Base-by-base conservation (phyloP, 2,329 filamentous ascomycete species). In the Xylariaceae sp. region DNA sequence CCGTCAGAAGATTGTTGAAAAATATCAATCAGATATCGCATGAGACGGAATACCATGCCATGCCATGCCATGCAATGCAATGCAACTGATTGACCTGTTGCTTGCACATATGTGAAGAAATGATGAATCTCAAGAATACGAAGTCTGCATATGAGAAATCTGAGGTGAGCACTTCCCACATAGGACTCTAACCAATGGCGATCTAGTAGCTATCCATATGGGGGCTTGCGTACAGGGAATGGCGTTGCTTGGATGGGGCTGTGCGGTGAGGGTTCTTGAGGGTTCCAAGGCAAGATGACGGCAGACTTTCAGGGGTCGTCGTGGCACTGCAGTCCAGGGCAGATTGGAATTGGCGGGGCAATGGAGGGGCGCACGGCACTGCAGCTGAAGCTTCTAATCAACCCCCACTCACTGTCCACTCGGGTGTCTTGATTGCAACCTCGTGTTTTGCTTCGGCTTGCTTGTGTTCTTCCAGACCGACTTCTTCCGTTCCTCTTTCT, bases 361-460 rank as follows among this genome's bases (percentile, higher is more conserved):
- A 37, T 21, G 29, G 38, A 21, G 22, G 44, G 45, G 47, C 40
- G 38, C 39, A 52, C 48, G n/a, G n/a, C n/a, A n/a, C 50, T 55
- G 48, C 47, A 52, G 52, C 50, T 54, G 34, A 41, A 47, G 40
- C 45, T 43, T 33, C 42, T n/a, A n/a, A n/a, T n/a, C n/a, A n/a
- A n/a, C 20, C 42, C 21, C 27, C 32, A 35, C 23, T 25, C 32
- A 47, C 41, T 44, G 44, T 43, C 49, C 44, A 39, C 39, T 37
- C 48, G 41, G 42, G 44, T 42, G 40, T 42, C 43, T 45, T 14
- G 35, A 32, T 22, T n/a, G 29, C 6, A 17, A 14, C 22, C 25
- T 37, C n/a, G n/a, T n/a, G n/a, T n/a, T n/a, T n/a, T n/a, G n/a
- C n/a, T n/a, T n/a, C n/a, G n/a, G n/a, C n/a, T n/a, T n/a, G n/a